Conservation (phyloP, 2,329 filamentous ascomycete genomes). For the Trichoderma afroharzianum region DNA sequence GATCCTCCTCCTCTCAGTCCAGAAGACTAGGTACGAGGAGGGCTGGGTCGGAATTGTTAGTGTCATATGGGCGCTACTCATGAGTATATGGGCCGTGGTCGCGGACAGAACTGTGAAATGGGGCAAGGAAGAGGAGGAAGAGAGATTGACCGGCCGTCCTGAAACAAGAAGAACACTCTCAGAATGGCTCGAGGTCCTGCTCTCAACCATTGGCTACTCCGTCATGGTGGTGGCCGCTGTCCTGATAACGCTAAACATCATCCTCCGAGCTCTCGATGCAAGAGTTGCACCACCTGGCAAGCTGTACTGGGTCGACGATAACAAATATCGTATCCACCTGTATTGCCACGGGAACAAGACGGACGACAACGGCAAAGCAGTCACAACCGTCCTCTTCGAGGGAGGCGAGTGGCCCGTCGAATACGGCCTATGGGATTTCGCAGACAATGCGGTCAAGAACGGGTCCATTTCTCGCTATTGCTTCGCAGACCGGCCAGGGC, state of each 20-base stretch:
- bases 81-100: slow-evolving; percentile 73
- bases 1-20: slow-evolving; percentile 74
- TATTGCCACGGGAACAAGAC: slow-evolving; percentile 73
- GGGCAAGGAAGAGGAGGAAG: slow-evolving; percentile 91
- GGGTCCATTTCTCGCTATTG: slow-evolving; percentile 86
- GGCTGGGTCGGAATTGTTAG: slow-evolving; percentile 87
- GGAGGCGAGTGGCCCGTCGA: slow-evolving; percentile 78
- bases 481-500: slow-evolving; percentile 89
- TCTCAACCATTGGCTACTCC: slow-evolving; percentile 68
- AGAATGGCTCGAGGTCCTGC: slow-evolving; percentile 80
- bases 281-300: slow-evolving; percentile 70
- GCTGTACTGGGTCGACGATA: slow-evolving; percentile 73
- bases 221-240: slow-evolving; percentile 65
- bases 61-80: slow-evolving; percentile 74
- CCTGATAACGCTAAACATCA: slow-evolving; percentile 74
- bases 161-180: slow-evolving; percentile 77
- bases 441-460: slow-evolving; percentile 70
- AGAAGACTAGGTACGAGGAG: slow-evolving; percentile 74
- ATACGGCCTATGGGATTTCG: slow-evolving; percentile 74
- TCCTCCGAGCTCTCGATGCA: slow-evolving; percentile 76
- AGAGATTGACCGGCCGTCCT: slow-evolving; percentile 81
- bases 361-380: slow-evolving; percentile 45
- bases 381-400: slow-evolving; percentile 83
- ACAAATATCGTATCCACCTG: slow-evolving; percentile 83
- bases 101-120: slow-evolving; percentile 82